A percentile compares a stretch with the other conserved stretches of the same genome.
These are phyloP conservation scores for Heimioporus sp. DNA, from an alignment of 768 basidiomycete genomes.

Conservation along the genomic window DNA sequence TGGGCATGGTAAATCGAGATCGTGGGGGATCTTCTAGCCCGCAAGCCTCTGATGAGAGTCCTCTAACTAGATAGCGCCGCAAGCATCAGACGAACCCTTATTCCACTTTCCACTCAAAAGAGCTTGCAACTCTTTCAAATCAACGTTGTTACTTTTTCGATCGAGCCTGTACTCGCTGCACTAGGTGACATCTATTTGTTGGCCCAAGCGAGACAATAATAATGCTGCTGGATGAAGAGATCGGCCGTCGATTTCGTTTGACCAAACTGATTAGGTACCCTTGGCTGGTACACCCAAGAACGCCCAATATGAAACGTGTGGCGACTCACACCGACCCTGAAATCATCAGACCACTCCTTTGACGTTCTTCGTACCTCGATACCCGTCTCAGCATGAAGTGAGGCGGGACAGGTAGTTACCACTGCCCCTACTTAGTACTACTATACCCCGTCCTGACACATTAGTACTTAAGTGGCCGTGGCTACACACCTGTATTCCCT, in stretches of 20 bases:
- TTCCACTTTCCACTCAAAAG: constrained; percentile 32
- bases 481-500: too few relatives aligned
- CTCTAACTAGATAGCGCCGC: constrained; percentile 49
- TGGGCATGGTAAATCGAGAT: constrained; percentile 54
- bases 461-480: too few relatives aligned
- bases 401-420: too few relatives aligned
- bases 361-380: too few relatives aligned
- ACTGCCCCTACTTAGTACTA: too few relatives aligned
- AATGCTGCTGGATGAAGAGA: constrained; percentile 46
- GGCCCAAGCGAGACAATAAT: constrained; percentile 47
- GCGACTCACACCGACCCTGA: too few relatives aligned
- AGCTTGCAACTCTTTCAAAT: constrained; percentile 50
- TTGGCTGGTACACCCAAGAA: too few relatives aligned
- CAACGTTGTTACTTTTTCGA: constrained; percentile 57
- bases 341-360: too few relatives aligned
- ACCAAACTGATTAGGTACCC: too few relatives aligned
- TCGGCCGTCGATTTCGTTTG: background rate
- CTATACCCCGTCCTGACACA: too few relatives aligned
- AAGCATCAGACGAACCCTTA: constrained; percentile 37
- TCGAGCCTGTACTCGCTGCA: constrained; percentile 56
- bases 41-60: constrained; percentile 47
- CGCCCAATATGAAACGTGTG: too few relatives aligned
- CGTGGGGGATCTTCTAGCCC: constrained; percentile 50
- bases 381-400: too few relatives aligned
- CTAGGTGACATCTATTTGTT: constrained; percentile 46